Evolutionary conservation across 495 filamentous ascomycete genomes (phyloP).

Genomic region (Hypomontagnella monticulosa): DNA sequence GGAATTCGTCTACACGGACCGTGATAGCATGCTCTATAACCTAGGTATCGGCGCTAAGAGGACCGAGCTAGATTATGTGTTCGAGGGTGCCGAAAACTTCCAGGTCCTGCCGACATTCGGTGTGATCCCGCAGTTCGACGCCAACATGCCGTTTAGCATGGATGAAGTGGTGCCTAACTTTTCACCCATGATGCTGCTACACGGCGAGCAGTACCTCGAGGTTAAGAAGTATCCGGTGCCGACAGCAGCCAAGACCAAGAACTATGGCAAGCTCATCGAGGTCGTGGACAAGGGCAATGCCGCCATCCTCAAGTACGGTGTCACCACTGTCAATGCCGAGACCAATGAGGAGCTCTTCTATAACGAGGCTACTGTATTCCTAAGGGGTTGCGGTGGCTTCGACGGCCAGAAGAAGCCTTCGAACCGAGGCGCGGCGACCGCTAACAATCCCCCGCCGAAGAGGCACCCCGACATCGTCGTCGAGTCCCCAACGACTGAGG

Average conservation of each 20-base stretch:
- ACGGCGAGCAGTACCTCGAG: conserved; percentile 99
- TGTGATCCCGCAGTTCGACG: conserved; percentile 92
- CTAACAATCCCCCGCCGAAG: conserved; percentile 78
- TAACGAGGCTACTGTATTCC: conserved; percentile 92
- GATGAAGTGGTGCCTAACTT: conserved; percentile 92
- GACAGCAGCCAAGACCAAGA: conserved; percentile 81
- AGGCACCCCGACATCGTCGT: conserved; percentile 81
- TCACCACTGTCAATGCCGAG: conserved; percentile 80
- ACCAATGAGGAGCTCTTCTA: conserved; percentile 94
- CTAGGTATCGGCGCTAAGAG: conserved; percentile 94
- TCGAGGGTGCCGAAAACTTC: conserved; percentile 88
- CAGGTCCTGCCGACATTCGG: conserved; percentile 93
- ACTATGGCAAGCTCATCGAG: conserved; percentile 87
- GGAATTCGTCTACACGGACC: conserved; percentile 82
- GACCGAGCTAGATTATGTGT: conserved; percentile 86
- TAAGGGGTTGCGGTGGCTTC: conserved; percentile 92
- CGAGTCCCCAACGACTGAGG: conserved; percentile 90
- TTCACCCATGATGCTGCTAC: conserved; percentile 97
- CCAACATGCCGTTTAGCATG: conserved; percentile 80
- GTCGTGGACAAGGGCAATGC: conserved; percentile 96
- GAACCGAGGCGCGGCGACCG: conserved; percentile 80
- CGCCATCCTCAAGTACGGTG: conserved; percentile 81
- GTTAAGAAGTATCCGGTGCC: conserved; percentile 94
- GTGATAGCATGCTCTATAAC: conserved; percentile 94
- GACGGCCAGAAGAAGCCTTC: conserved; percentile 82